Base-by-base conservation (phyloP, 257 asterid species). In the Solanum tarijense region DNA sequence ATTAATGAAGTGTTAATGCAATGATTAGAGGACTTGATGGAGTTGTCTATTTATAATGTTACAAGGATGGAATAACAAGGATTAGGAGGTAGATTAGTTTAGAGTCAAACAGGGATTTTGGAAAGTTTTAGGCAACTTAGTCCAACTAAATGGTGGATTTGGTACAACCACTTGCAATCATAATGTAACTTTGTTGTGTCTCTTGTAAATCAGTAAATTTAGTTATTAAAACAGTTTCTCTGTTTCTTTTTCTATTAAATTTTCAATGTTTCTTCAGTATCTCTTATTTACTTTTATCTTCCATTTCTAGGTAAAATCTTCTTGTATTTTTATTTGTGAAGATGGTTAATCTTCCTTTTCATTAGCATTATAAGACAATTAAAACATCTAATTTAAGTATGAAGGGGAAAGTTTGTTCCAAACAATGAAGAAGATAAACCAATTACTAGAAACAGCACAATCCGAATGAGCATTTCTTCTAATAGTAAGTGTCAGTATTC, bases 91-190 rank as follows among this genome's bases (percentile, higher is more conserved):
- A 39, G 83, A 75, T 85, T 68, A 88, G 88, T 52, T 84, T 41
- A 32, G 88, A 87, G 91, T 90, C 88, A 88, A 88, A 91, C 66
- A 88, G 38, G 36, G 60, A 72, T 9, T 46, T n/a, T 89, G 90
- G 87, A 86, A 81, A 75, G 73, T 76, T 23, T 88, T 25, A 83
- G 83, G 66, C 76, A 91, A 88, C 87, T 55, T 74, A 89, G 92
- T 93, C 93, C 94, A 91, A 89, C 92, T 73, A 84, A 3, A 82
- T 12, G 81, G 60, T 85, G 94, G 94, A 88, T 84, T 91, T 87
- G 94, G 92, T 93, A 90, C 89, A 94, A 87, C 94, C 87, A 90
- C 91, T 93, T 55, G 88, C 78, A 23, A 72, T 85, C 3, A 10
- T 23, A 35, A 27, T 66, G 74, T 66, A 27, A 27, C 74, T 27